Evolutionary conservation across 345 rosid genomes (phyloP).

Genomic region (Gynandropsis gynandra): DNA sequence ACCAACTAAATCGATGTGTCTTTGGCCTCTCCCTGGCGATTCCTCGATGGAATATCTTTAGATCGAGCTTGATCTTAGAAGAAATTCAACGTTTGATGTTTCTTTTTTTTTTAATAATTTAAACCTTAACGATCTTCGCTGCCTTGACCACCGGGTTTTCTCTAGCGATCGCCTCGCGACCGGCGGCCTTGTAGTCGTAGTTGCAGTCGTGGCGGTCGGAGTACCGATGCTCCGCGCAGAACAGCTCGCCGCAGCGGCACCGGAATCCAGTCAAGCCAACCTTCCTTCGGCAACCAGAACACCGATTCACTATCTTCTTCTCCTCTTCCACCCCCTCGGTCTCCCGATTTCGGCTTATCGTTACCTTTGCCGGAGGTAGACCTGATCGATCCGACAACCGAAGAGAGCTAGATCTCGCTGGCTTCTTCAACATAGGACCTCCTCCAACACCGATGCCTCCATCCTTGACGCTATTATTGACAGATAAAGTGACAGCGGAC

Average conservation of each 20-base stretch:
- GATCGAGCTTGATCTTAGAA: conserved; percentile 25
- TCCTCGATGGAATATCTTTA: conserved; percentile 1
- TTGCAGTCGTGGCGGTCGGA: conserved; percentile 94
- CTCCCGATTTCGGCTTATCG: conserved; percentile 20
- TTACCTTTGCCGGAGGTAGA: conserved; percentile 17
- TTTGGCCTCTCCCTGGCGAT: conserved; percentile 18
- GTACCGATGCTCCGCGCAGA: conserved; percentile 88
- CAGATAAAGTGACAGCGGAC: not conserved
- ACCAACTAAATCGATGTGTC: conserved; percentile 20
- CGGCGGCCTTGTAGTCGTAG: conserved; percentile 84
- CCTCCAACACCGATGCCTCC: conserved; percentile 22
- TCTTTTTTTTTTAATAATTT: conserved; percentile 16
- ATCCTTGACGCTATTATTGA: not conserved
- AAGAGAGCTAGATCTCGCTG: conserved; percentile 46
- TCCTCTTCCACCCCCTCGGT: conserved; percentile 28
- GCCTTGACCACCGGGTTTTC: conserved; percentile 96
- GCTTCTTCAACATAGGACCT: conserved; percentile 35
- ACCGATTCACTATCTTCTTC: conserved; percentile 64
- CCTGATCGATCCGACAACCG: conserved; percentile 27
- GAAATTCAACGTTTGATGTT: conserved; percentile 13
- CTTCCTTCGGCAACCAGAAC: conserved; percentile 74
- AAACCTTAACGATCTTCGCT: conserved; percentile 87
- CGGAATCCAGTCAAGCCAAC: conserved; percentile 97
- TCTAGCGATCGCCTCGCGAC: conserved; percentile 86
- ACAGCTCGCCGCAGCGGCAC: conserved; percentile 92